Conservation (phyloP, 148 eudicot genomes). For the Gaultheria prostrata region DNA sequence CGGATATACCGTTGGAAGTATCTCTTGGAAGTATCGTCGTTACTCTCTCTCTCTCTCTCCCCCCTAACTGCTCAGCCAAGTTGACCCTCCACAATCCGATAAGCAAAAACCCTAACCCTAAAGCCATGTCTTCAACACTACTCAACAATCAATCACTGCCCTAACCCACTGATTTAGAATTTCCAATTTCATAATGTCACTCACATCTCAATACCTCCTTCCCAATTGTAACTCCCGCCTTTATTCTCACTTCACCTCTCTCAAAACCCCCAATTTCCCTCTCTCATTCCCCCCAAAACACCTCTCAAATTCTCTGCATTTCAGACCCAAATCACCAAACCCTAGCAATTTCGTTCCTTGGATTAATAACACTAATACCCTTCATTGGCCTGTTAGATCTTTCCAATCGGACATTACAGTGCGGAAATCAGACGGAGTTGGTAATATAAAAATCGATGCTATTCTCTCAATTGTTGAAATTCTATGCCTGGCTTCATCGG, state of each 20-base stretch:
- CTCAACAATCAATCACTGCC: constrained; percentile 1
- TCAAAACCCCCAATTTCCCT: constrained; percentile 24
- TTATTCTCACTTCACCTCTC: constrained; percentile 20
- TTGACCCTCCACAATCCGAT: neutral
- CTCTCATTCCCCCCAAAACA: constrained; percentile 8
- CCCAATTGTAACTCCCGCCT: constrained; percentile 25
- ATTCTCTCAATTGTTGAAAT: constrained; percentile 57
- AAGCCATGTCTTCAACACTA: constrained; percentile 1
- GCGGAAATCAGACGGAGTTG: constrained; percentile 10
- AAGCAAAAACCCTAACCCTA: neutral
- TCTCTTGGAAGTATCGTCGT: neutral
- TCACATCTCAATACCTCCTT: constrained; percentile 38
- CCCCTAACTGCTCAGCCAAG: neutral
- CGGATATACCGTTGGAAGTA: neutral
- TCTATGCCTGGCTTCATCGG: constrained; percentile 50
- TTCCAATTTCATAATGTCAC: constrained; percentile 21
- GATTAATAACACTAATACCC: constrained; percentile 11
- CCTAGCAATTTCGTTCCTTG: constrained; percentile 7
- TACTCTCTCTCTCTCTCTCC: neutral
- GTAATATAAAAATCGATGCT: constrained; percentile 40
- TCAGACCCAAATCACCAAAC: neutral
- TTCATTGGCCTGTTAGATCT: constrained; percentile 25
- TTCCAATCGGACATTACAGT: constrained; percentile 24
- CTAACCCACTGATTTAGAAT: neutral
- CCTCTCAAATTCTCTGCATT: constrained; percentile 21